Evolutionary conservation across 2,329 filamentous ascomycete genomes (phyloP).

Genomic region (Aspergillus sp.): DNA sequence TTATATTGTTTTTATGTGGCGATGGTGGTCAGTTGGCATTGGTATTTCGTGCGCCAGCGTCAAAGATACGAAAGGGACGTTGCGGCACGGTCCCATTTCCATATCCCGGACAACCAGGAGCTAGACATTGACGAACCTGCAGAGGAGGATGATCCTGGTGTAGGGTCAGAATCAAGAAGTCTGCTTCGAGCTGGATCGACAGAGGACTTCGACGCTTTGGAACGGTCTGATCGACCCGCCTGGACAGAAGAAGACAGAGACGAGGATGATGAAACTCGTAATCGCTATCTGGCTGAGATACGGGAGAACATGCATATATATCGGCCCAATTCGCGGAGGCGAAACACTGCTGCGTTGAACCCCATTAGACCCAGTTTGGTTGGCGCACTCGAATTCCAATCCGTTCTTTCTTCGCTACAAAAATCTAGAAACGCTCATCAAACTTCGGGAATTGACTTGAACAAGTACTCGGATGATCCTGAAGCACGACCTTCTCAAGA

Average conservation of each 20-base stretch:
- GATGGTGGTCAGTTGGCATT: constrained; percentile 88
- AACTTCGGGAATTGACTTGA: constrained; percentile 58
- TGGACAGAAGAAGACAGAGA: constrained; percentile 45
- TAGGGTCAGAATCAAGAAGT: constrained; percentile 39
- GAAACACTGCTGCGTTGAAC: constrained; percentile 58
- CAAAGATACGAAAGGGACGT: constrained; percentile 59
- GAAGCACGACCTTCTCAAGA: constrained; percentile 36
- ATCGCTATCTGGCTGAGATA: constrained; percentile 68
- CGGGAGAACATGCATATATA: constrained; percentile 88
- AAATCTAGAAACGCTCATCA: constrained; percentile 68
- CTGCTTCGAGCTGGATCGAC: constrained; percentile 43
- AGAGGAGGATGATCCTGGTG: constrained; percentile 48
- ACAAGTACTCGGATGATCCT: constrained; percentile 63
- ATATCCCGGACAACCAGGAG: constrained; percentile 55
- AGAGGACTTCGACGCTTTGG: constrained; percentile 59
- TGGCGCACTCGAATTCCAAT: constrained; percentile 87
- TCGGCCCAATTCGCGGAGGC: constrained; percentile 60
- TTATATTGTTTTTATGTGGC: constrained; percentile 88
- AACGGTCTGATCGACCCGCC: constrained; percentile 43
- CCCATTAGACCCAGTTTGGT: constrained; percentile 89
- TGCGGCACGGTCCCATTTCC: constrained; percentile 66
- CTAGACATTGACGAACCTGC: constrained; percentile 50
- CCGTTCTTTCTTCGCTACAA: constrained; percentile 79
- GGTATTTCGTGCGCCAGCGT: constrained; percentile 63
- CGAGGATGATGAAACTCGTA: constrained; percentile 49